Evolutionary conservation across 805 yeast species (phyloP), one percentile per base, ranked within the genome.

Genomic region (Saccharomyces paradoxus): DNA sequence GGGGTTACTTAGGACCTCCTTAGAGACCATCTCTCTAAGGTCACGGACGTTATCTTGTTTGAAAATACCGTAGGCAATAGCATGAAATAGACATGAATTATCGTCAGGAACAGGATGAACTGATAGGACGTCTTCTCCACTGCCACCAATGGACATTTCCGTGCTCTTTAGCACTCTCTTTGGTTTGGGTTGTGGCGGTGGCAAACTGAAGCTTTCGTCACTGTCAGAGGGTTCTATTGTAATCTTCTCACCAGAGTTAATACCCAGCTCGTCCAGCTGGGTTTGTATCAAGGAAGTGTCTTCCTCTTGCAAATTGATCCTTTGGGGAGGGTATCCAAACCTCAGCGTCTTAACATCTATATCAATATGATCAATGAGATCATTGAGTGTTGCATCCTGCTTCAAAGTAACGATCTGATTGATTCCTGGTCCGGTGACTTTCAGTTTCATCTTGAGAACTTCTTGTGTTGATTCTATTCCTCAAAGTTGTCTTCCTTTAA

Each of bases 31-130:
- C 1, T 74, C 63, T 30, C 94, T 72, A 37, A 86, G 68, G 24
- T 21, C 44, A 37, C 12, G 24, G 4, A 37, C 44, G 22, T 17
- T 17, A 49, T 79, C 77, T 6, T 68, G 62, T 44, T 74, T 70
- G 58, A 76, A 71, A 2, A 77, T 64, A 12, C 82, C 78, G 60
- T 80, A 81, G 1, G 83, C 74, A 1, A 87, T 74, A 0, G 91
- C 76, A 60, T 86, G 81, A 71, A 87, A 87, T 53, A 87, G 69
- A 64, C 95, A 87, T 8, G 92, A 84, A 64, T 87, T 87, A 67
- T 87, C 92, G 64, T 87, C 90, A 0, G 87, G 85, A 54, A 86
- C 81, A 50, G 79, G 77, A 29, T 87, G 76, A 7, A 84, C 71
- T 8, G 77, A 74, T 21, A 83, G 61, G 51, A 70, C 70, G 5